A percentile compares a stretch with the other conserved stretches of the same genome.
These are phyloP conservation scores for Leccinum arenicola DNA, from an alignment of 768 basidiomycete species.

Conservation along the genomic window DNA sequence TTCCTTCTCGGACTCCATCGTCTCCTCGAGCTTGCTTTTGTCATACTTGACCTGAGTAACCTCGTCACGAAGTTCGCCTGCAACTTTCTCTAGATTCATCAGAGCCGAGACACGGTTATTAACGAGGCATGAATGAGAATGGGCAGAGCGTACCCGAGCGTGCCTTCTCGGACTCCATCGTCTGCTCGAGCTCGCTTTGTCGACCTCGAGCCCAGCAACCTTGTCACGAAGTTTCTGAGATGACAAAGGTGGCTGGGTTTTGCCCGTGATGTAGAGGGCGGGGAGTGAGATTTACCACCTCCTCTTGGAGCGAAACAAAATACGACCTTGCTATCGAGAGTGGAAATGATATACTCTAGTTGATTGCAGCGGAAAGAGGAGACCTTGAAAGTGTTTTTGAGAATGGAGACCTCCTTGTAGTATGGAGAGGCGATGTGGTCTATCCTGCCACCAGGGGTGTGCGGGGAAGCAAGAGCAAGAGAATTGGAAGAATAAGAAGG, in stretches of 20 bases:
- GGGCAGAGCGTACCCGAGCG: no score
- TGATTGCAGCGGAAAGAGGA: conserved; percentile 77
- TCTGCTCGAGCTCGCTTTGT: no score
- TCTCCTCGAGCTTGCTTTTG: no score
- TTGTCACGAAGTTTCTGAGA: conserved; percentile 28
- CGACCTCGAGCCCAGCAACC: no score
- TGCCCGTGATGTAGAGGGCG: conserved; percentile 71
- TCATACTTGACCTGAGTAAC: no score
- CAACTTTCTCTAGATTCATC: no score
- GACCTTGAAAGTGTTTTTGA: conserved; percentile 54
- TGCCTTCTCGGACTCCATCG: no score
- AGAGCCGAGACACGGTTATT: no score
- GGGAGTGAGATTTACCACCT: conserved; percentile 91
- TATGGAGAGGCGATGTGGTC: conserved; percentile 33
- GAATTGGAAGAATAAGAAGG: conserved; percentile 6
- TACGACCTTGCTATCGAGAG: conserved; percentile 81
- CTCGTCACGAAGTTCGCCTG: no score
- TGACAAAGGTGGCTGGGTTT: conserved; percentile 78
- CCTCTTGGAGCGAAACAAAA: conserved; percentile 98
- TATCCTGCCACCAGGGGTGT: conserved; percentile 11
- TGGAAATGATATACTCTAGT: conserved; percentile 78
- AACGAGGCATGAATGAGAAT: no score
- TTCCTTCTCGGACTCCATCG: no score
- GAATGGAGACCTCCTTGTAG: conserved; percentile 30
- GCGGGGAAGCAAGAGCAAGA: background rate